Base-by-base conservation (phyloP, 2,329 filamentous ascomycete genomes). In the Aureobasidium sp. region DNA sequence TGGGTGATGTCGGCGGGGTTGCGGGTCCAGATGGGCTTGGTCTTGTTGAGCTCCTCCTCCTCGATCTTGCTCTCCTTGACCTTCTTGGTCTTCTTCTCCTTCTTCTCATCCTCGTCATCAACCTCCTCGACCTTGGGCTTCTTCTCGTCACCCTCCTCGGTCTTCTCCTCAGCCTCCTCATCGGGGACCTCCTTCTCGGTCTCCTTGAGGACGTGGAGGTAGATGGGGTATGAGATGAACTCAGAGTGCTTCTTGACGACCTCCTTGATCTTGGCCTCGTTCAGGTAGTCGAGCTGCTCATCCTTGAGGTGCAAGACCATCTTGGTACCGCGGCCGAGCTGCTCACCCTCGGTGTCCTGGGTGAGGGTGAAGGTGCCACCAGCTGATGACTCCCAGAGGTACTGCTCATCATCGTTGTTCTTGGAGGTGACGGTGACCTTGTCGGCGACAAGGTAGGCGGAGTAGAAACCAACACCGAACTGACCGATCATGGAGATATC, bases 241-340 rank as follows among this genome's bases (percentile, higher is more conserved):
- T 99, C 94, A 76, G 94, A 97, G 89, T 99, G 94, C 90, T 99
- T 99, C 92, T 97, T 97, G 85, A 99, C 92, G 69, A 99, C 93
- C 85, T 99, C 94, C 90, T 99, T 99, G 85, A 99, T 89, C 86
- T 93, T 94, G 84, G 85, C 85, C 89, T 99, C 94, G 81, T 97
- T 95, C 70, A 97, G 84, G 87, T 96, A 99, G 79, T 97, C 94
- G 69, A 83, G 84, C 85, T 99, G 94, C 87, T 99, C 94, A 72
- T 99, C 94, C 90, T 99, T 99, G 75, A 99, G 85, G 85, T 97
- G 90, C 66, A 99, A 91, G 79, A 97, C 87, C 78, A 99, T 95
- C 87, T 96, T 92, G 78, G 92, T 95, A 78, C 94, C 94, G 73
- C 94, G 93, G 77, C 92, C 92, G 69, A 99, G 84, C 69, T 83